Percentiles rank a stretch among this genome's conserved stretches.
These are phyloP conservation scores for Vanrija pseudolonga DNA, from an alignment of 1,284 basidiomycete genomes.

Conservation along the genomic window DNA sequence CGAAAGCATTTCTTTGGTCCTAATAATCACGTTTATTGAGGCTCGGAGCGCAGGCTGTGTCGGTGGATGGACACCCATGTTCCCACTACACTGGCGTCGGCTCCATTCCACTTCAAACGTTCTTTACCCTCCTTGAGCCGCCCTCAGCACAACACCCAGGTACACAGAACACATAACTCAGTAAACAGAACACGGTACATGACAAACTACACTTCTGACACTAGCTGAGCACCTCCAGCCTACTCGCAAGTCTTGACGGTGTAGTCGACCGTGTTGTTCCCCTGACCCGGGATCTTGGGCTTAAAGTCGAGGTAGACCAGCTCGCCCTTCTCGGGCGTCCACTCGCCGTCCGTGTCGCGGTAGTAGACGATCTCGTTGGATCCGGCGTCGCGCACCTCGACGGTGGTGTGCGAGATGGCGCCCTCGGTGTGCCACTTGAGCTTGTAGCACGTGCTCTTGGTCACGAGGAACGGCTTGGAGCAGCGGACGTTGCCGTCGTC, in stretches of 20 bases:
- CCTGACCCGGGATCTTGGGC: constrained; percentile 43
- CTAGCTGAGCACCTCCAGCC: too few relatives aligned
- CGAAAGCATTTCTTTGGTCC: too few relatives aligned
- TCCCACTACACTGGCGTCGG: too few relatives aligned
- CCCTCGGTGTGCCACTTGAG: constrained; percentile 48
- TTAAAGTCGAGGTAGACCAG: constrained; percentile 49
- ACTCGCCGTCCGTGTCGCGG: constrained; percentile 47
- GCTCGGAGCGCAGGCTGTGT: too few relatives aligned
- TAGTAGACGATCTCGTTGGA: constrained; percentile 45
- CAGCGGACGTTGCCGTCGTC: constrained; percentile 40
- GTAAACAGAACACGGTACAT: too few relatives aligned
- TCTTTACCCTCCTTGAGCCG: too few relatives aligned
- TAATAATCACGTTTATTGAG: too few relatives aligned
- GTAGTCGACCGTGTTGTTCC: constrained; percentile 44
- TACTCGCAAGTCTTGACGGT: constrained; percentile 43
- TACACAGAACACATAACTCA: too few relatives aligned
- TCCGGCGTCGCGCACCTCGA: constrained; percentile 45
- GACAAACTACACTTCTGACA: too few relatives aligned
- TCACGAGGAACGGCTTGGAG: constrained; percentile 45
- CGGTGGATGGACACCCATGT: too few relatives aligned
- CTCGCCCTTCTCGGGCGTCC: constrained; percentile 46
- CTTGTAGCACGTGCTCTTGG: constrained; percentile 44
- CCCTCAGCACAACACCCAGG: too few relatives aligned
- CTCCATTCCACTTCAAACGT: too few relatives aligned
- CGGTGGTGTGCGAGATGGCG: constrained; percentile 45